A percentile compares a stretch with the other conserved stretches of the same genome.
Evolutionary conservation across 345 rosid species (phyloP).

Genomic region (Populus davidiana): DNA sequence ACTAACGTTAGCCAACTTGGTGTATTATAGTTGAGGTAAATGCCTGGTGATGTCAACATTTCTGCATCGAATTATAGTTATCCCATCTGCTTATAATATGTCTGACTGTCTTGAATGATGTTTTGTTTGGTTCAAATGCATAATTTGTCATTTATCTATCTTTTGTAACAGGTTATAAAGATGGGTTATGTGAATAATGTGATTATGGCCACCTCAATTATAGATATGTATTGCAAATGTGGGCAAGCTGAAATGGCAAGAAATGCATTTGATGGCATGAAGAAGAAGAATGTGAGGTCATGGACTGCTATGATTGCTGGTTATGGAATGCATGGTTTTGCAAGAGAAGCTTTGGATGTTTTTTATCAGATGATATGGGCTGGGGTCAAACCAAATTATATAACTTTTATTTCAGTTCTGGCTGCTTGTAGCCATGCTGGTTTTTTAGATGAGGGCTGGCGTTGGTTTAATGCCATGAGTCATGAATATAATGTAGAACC

Average conservation of each 20-base stretch:
- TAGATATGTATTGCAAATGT: conserved; percentile 91
- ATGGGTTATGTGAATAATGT: conserved; percentile 66
- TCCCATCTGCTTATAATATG: background rate
- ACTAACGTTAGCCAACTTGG: background rate
- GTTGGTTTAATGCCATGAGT: conserved; percentile 67
- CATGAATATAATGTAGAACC: conserved; percentile 58
- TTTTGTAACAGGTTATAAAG: conserved; percentile 56
- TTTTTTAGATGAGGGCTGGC: conserved; percentile 71
- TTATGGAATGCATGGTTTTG: conserved; percentile 80
- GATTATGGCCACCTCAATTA: conserved; percentile 59
- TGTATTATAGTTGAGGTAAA: background rate
- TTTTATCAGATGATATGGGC: conserved; percentile 58
- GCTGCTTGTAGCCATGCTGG: conserved; percentile 87
- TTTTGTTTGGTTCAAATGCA: background rate
- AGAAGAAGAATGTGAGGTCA: conserved; percentile 68
- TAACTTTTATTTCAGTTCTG: conserved; percentile 76
- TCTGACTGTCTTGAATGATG: background rate
- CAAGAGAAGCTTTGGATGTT: conserved; percentile 66
- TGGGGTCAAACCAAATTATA: conserved; percentile 66
- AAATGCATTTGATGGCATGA: conserved; percentile 58
- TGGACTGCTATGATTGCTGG: conserved; percentile 91
- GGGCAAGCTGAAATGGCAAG: conserved; percentile 70
- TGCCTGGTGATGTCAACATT: background rate
- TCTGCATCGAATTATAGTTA: background rate
- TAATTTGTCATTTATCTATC: conserved; percentile 7